Evolutionary conservation across 352 stramenopile species (phyloP), one percentile per base, ranked within the genome.

Genomic region (Phytopythium ostracodes): DNA sequence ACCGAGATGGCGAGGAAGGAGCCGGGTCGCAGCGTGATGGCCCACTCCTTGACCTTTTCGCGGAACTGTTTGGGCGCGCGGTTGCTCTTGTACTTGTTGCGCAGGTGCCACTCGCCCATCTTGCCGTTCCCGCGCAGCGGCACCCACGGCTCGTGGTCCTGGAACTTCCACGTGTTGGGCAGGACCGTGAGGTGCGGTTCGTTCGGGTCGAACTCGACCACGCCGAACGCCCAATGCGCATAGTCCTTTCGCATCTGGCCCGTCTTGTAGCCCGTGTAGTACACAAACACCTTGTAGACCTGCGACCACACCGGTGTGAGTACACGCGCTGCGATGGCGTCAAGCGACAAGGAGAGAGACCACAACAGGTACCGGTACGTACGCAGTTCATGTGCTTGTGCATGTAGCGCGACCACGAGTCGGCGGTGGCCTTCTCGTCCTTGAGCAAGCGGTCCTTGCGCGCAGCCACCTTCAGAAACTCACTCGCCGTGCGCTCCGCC

Each of bases 231-330:
- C 85, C 85, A 94, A 58, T 88, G 70, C 18, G 79, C 67, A 22
- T 75, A 87, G 43, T 84, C 60, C 35, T 66, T 61, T 18, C 85
- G 82, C 82, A 92, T 92, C 22, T 64, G 54, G 4, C 81, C 80
- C 0, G 85, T 94, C 68, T 87, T 87, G 75, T 94, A 94, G 31
- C 72, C 85, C 35, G 82, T 92, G 64, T 94, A 94, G 58, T 91
- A 88, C 29, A 94, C 85, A 31, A 94, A 87, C 14, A 94, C 24
- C 55, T 89, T 89, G 65, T 90, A 65, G 15, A 86, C 73, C 76
- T 86, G 47, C 2, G 2, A 38, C 22, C 33, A 31, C 27, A 49
- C 38, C n/a, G 22, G 8, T 35, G 25, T 10, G 8, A 17, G 20
- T 24, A 31, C 18, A 0, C 24, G 17, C n/a, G 6, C 24, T 36